Base-by-base conservation (phyloP, 331 rosid genomes). In the Dryas integrifolia region DNA sequence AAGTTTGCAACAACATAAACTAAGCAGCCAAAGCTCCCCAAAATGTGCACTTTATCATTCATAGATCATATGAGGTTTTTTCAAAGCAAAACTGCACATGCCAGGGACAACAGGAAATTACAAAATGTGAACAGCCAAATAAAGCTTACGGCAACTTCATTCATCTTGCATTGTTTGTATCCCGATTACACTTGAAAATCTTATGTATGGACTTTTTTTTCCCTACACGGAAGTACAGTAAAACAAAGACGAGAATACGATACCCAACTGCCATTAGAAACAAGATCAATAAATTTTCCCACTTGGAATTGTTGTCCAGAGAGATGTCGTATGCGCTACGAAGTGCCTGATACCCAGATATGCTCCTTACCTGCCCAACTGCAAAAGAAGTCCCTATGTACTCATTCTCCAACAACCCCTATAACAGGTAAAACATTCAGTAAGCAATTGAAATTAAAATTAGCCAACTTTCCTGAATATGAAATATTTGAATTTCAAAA, bases 351-450 rank as follows among this genome's bases (percentile, higher is more conserved):
- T 81, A 80, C 72, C 98, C 98, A 7, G 97, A 80, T 83, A 95
- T 92, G 69, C 86, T 89, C 80, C 98, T 87, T 60, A 95, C 98
- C 77, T 91, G 89, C 78, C 98, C 98, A 57, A 95, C 97, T 5
- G 97, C 88, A 72, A 88, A 92, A 18, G 95, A 79, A 12, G 90
- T 88, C 14, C 84, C 96, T 1, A 95, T 74, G 78, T 95, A 95
- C 82, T 95, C 98, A 61, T 95, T 95, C 89, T 95, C 98, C 86
- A 95, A 78, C 64, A 92, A 83, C 51, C 98, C 98, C 98, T 95
- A 47, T 53, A 40, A 65, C 24, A 82, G 12, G 0, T 78, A 56
- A 66, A 47, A 64, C 4, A 39, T 48, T 58, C 55, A 40, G 80
- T 13, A 4, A 73, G 12, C 15, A 9, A 1, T 30, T 30, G 67